Evolutionary conservation across 768 basidiomycete species (phyloP), one percentile per base, ranked within the genome.

Genomic region (Rhodosporidiobolus sp.): DNA sequence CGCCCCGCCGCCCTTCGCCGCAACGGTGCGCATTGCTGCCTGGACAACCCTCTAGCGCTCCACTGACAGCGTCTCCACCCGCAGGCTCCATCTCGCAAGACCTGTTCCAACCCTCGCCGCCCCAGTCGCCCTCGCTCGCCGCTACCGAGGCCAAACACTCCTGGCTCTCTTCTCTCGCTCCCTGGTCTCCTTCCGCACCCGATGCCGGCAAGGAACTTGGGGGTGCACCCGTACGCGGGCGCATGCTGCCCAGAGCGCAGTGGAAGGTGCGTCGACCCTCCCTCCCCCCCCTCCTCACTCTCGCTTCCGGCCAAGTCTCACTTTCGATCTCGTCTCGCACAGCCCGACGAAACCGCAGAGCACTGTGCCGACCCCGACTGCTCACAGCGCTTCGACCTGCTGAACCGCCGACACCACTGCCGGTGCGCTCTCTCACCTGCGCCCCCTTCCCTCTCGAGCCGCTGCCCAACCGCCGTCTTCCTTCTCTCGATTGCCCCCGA

Each of bases 331-430:
- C n/a, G 26, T 24, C 32, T n/a, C 30, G 6, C 14, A 26, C 64
- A 75, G 74, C 69, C 59, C 35, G 74, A 75, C 48, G 74, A 67
- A 1, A 49, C 32, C 2, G 63, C 62, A 0, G 65, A 69, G 28
- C 24, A 60, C 20, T 75, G 74, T 60, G 70, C 70, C 5, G 74
- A 75, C 46, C 60, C 58, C 2, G 70, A 75, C 50, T 75, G 74
- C 61, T 28, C 52, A 1, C 67, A 65, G 26, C 67, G 67, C 28
- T 75, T 75, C 30, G 74, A 71, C 55, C 49, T 75, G 24, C 34
- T 75, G 28, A 60, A 75, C 59, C 70, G 74, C 4, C 59, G 70
- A 24, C 74, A 75, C 28, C 74, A 75, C 57, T 75, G 74, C 61
- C 53, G 74, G 74, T 75, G 26, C 38, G 70, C 22, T 3, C 30